These are phyloP conservation scores for Jaltomata sinuosa DNA, from an alignment of 257 asterid genomes.

Conservation along the genomic window DNA sequence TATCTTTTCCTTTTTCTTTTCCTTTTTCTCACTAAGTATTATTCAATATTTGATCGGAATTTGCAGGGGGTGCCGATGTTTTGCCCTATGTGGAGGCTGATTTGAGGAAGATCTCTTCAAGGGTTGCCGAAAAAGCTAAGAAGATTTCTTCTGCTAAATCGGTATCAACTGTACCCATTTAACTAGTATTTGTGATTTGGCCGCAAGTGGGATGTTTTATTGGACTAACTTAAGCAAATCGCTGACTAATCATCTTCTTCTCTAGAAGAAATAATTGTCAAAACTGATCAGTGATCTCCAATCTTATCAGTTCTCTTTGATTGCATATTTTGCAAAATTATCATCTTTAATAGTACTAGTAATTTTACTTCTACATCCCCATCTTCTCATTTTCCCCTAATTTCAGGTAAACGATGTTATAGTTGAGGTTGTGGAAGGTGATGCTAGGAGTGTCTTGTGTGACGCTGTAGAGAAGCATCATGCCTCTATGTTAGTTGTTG, in stretches of 20 bases:
- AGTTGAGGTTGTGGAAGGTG: slow-evolving; percentile 60
- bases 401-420: slow-evolving; percentile 46
- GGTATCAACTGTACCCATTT: too few relatives aligned
- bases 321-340: background rate
- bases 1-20: too few relatives aligned
- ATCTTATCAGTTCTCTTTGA: background rate
- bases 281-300: background rate
- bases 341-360: background rate
- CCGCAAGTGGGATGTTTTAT: too few relatives aligned
- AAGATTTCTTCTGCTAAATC: slow-evolving; percentile 49
- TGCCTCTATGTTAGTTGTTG: slow-evolving; percentile 69
- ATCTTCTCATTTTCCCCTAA: background rate
- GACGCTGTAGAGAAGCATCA: slow-evolving; percentile 79
- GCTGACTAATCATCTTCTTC: background rate
- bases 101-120: slow-evolving; percentile 57
- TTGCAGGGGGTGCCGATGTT: slow-evolving; percentile 59
- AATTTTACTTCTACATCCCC: background rate
- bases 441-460: slow-evolving; percentile 77
- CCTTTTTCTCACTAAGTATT: too few relatives aligned
- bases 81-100: slow-evolving; percentile 54
- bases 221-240: background rate
- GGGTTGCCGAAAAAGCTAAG: slow-evolving; percentile 58
- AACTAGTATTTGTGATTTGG: too few relatives aligned
- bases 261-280: background rate
- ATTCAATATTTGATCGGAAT: too few relatives aligned